Percentiles rank a stretch among this genome's conserved stretches.
These are phyloP conservation scores for Hypoxylon cercidicola DNA, from an alignment of 495 filamentous ascomycete genomes.

Conservation along the genomic window DNA sequence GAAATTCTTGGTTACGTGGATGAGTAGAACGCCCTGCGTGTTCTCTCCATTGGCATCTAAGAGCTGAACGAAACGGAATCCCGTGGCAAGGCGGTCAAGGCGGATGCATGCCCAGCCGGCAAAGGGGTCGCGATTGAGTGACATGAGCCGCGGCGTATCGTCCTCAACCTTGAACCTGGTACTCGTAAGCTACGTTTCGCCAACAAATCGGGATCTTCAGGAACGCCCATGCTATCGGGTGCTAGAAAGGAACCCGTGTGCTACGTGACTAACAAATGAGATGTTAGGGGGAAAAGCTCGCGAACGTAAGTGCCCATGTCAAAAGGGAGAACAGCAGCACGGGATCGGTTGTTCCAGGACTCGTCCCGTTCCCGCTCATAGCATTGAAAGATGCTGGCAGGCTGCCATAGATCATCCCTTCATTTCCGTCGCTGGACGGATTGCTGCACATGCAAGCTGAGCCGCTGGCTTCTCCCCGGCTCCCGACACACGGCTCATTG, in stretches of 20 bases:
- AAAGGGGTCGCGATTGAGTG: conserved; percentile 64
- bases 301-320: conserved; percentile 3
- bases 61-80: conserved; percentile 80
- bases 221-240: conserved; percentile 25
- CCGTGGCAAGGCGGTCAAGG: conserved; percentile 80
- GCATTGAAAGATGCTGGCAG: conserved; percentile 1
- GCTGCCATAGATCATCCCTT: conserved; percentile 25
- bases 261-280: conserved; percentile 26
- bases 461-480: conserved; percentile 29
- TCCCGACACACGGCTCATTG: conserved; percentile 27
- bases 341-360: conserved; percentile 4
- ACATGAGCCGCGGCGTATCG: conserved; percentile 55
- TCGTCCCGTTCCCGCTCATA: conserved; percentile 23
- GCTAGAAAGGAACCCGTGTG: conserved; percentile 16
- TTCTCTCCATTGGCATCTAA: conserved; percentile 68
- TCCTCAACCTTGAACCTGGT: conserved; percentile 85
- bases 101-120: conserved; percentile 90
- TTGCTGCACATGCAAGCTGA: conserved; percentile 37
- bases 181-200: conserved; percentile 35
- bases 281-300: conserved; percentile 13
- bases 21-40: conserved; percentile 73
- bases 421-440: conserved; percentile 37
- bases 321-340: background rate
- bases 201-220: conserved; percentile 34
- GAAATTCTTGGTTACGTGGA: conserved; percentile 65